Conservation (phyloP, 805 yeast species). For the Wickerhamomyces xylosicus region DNA sequence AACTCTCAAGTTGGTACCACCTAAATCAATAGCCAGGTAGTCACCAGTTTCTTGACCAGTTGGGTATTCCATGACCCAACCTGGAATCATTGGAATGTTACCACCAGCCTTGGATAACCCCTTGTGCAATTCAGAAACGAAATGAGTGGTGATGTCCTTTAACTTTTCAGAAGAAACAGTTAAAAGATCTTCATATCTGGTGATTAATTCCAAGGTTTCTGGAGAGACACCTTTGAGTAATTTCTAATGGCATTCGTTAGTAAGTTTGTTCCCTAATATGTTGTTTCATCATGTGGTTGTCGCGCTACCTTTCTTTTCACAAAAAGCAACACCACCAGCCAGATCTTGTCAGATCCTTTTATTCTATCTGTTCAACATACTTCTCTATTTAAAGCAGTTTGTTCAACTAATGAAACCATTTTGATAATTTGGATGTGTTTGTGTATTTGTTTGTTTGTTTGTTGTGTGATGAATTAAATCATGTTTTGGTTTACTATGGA, state of each 20-base stretch:
- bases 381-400: slow-evolving; percentile 9
- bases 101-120: slow-evolving; percentile 73
- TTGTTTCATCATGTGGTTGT: neutral
- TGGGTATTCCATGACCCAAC: slow-evolving; percentile 93
- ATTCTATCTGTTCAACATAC: slow-evolving; percentile 5
- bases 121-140: slow-evolving; percentile 68
- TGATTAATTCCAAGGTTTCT: slow-evolving; percentile 46
- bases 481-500: neutral
- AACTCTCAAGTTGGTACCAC: slow-evolving; percentile 94
- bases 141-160: slow-evolving; percentile 60
- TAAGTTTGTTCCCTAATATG: neutral
- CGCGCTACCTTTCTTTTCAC: neutral
- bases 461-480: neutral
- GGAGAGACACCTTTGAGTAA: slow-evolving; percentile 43
- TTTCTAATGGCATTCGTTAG: slow-evolving; percentile 4
- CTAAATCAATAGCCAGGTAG: slow-evolving; percentile 88
- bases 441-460: neutral
- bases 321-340: neutral
- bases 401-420: slow-evolving; percentile 5
- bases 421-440: slow-evolving; percentile 1
- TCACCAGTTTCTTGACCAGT: slow-evolving; percentile 88
- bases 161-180: slow-evolving; percentile 52
- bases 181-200: slow-evolving; percentile 49
- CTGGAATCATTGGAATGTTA: slow-evolving; percentile 92
- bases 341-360: no score